These are phyloP conservation scores for Citrus hindsii DNA, from an alignment of 345 rosid genomes.

Conservation along the genomic window DNA sequence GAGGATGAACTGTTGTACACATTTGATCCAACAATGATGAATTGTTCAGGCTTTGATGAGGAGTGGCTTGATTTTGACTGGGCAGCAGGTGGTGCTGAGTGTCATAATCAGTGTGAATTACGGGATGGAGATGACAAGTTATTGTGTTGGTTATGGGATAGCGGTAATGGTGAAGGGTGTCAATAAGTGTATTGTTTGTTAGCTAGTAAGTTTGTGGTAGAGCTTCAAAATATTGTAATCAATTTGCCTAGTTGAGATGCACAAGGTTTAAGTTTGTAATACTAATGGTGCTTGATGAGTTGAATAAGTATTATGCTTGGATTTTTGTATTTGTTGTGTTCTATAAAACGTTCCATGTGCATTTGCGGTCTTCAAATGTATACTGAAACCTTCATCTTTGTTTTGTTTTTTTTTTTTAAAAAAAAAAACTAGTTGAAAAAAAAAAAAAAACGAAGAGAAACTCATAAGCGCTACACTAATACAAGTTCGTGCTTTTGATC, in stretches of 20 bases:
- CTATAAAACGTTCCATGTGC: not conserved
- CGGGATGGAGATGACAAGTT: conserved; percentile 22
- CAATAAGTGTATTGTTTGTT: not conserved
- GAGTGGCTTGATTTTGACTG: conserved; percentile 42
- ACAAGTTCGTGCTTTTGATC: no score
- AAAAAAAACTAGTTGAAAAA: no score
- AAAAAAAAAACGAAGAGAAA: no score
- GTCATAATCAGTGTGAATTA: conserved; percentile 1
- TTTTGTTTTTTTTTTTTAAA: no score
- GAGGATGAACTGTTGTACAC: conserved; percentile 24
- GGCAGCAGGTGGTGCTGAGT: conserved; percentile 15
- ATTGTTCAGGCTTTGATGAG: conserved; percentile 19
- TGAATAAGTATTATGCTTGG: not conserved
- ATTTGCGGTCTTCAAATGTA: not conserved
- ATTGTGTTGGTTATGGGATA: conserved; percentile 28
- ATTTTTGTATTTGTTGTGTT: not conserved
- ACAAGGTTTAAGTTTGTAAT: not conserved
- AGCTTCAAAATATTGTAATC: not conserved
- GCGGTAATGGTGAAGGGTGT: not conserved
- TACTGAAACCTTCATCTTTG: no score
- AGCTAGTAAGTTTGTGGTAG: not conserved
- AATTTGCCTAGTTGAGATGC: not conserved
- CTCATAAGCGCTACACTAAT: no score
- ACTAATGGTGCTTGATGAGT: not conserved
- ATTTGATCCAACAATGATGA: conserved; percentile 11